Conservation (phyloP, 345 rosid genomes). For the Populus simonii region DNA sequence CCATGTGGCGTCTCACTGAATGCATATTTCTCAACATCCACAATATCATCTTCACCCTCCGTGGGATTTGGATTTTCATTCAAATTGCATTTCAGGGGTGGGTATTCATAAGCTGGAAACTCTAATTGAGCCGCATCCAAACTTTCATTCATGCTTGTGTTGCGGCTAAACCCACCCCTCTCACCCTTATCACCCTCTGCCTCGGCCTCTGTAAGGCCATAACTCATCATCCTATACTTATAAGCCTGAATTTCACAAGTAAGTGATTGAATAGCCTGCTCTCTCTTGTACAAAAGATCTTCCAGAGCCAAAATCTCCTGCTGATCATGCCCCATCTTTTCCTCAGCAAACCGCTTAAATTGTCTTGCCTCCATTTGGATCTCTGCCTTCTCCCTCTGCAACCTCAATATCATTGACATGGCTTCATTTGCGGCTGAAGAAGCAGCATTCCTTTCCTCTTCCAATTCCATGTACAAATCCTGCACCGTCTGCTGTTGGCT, state of each 20-base stretch:
- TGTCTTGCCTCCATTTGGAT: slow-evolving; percentile 89
- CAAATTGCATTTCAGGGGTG: slow-evolving; percentile 69
- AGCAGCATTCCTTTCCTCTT: slow-evolving; percentile 92
- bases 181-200: slow-evolving; percentile 52
- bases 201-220: slow-evolving; percentile 71
- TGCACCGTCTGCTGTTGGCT: slow-evolving; percentile 73
- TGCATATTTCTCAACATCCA: slow-evolving; percentile 73
- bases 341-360: slow-evolving; percentile 84
- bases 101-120: slow-evolving; percentile 58
- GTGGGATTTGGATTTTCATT: slow-evolving; percentile 50
- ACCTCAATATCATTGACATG: slow-evolving; percentile 93
- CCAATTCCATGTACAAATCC: slow-evolving; percentile 66
- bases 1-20: slow-evolving; percentile 59
- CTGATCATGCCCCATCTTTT: slow-evolving; percentile 92
- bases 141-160: slow-evolving; percentile 44
- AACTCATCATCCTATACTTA: slow-evolving; percentile 95
- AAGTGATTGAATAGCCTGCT: slow-evolving; percentile 76
- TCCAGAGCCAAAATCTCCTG: slow-evolving; percentile 68
- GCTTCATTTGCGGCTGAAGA: slow-evolving; percentile 94
- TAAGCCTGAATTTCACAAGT: slow-evolving; percentile 85
- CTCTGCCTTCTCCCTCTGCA: slow-evolving; percentile 98
- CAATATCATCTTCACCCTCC: slow-evolving; percentile 55
- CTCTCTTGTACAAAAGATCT: slow-evolving; percentile 84
- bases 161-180: slow-evolving; percentile 28
- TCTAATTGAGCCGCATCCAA: slow-evolving; percentile 42